Conservation (phyloP, 2,329 filamentous ascomycete genomes). For the Aspergillus hortae region DNA sequence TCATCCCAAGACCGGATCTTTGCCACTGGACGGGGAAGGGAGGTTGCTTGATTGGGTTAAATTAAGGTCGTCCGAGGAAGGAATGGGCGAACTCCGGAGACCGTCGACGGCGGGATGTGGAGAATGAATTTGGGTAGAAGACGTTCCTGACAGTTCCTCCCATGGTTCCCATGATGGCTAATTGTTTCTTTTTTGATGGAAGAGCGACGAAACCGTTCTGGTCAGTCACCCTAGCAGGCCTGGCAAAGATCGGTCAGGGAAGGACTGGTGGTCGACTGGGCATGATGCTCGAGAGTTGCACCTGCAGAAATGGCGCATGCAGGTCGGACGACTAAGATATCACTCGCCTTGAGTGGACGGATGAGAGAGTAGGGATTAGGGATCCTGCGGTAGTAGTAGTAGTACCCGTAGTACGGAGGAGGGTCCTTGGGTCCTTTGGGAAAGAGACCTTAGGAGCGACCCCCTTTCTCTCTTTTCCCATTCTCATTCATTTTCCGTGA, state of each 20-base stretch:
- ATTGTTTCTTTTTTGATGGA: too few species aligned
- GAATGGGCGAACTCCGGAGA: too few species aligned
- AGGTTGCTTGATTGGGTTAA: too few species aligned
- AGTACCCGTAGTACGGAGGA: not conserved
- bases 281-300: slow-evolving; percentile 13
- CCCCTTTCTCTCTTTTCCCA: not conserved
- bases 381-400: not conserved
- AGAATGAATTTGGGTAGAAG: too few species aligned
- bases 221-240: too few species aligned
- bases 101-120: too few species aligned
- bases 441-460: not conserved
- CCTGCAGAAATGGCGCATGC: slow-evolving; percentile 23
- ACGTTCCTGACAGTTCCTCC: too few species aligned
- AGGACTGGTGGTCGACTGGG: not conserved
- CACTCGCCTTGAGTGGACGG: not conserved
- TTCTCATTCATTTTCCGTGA: too few species aligned
- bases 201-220: too few species aligned
- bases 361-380: not conserved
- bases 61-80: too few species aligned
- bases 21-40: too few species aligned
- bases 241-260: not conserved
- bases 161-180: too few species aligned
- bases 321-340: slow-evolving; percentile 5
- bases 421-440: not conserved
- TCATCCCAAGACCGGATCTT: slow-evolving; percentile 1